Conservation (phyloP, 495 filamentous ascomycete genomes). For the Chaetomium tenue region DNA sequence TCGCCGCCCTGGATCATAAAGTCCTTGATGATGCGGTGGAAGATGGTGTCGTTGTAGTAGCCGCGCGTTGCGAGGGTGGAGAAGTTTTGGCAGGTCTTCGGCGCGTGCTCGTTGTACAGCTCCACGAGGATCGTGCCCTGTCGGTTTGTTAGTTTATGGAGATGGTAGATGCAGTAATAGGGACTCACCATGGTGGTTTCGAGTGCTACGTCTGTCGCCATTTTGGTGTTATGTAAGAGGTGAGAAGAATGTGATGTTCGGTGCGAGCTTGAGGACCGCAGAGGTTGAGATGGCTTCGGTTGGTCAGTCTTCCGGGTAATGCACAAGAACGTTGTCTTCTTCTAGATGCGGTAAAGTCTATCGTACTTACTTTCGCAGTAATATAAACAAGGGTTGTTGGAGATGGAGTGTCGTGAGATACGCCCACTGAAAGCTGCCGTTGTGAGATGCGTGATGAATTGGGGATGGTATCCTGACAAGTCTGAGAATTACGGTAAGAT, state of each 20-base stretch:
- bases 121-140: slow-evolving; percentile 81
- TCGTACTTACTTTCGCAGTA: background rate
- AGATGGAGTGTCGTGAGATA: background rate
- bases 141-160: background rate
- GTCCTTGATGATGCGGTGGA: slow-evolving; percentile 93
- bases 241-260: background rate
- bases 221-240: slow-evolving; percentile 6
- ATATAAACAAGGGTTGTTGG: background rate
- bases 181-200: slow-evolving; percentile 28
- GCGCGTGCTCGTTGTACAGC: slow-evolving; percentile 63
- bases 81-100: slow-evolving; percentile 85
- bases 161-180: background rate
- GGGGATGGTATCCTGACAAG: background rate
- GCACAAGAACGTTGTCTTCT: background rate
- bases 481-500: background rate
- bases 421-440: too few relatives aligned
- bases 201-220: slow-evolving; percentile 27
- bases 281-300: background rate
- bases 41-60: slow-evolving; percentile 81
- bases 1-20: slow-evolving; percentile 99
- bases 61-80: slow-evolving; percentile 69
- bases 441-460: background rate
- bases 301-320: background rate
- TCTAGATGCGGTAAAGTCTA: background rate
- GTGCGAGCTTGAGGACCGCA: background rate